Evolutionary conservation across 768 basidiomycete genomes (phyloP).

Genomic region (Suillus weaverae): DNA sequence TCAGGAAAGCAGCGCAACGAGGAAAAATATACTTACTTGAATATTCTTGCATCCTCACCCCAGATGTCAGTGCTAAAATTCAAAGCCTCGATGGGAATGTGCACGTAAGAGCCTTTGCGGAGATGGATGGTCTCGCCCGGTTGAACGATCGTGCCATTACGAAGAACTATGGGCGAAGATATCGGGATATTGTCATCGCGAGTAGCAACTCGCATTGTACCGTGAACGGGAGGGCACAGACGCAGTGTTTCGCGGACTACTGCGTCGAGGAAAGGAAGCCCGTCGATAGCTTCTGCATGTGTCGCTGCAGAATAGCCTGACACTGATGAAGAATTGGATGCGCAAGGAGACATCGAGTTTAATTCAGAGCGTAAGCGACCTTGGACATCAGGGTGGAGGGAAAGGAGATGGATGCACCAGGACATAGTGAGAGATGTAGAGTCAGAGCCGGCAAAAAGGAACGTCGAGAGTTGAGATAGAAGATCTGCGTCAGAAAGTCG

Average conservation of each 20-base stretch:
- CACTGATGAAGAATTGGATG: constrained; percentile 18
- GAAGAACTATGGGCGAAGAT: constrained; percentile 43
- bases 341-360: constrained; percentile 15
- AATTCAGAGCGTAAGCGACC: constrained; percentile 55
- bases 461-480: constrained; percentile 64
- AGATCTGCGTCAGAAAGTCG: constrained; percentile 60
- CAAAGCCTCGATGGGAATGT: constrained; percentile 58
- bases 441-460: constrained; percentile 66
- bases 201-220: constrained; percentile 56
- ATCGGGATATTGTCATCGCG: constrained; percentile 55
- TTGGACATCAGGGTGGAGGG: constrained; percentile 55
- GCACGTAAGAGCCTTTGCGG: constrained; percentile 54
- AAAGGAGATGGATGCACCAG: constrained; percentile 59
- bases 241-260: constrained; percentile 60
- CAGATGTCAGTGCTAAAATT: constrained; percentile 53
- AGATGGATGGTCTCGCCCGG: constrained; percentile 42
- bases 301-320: constrained; percentile 24
- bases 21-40: constrained; percentile 44
- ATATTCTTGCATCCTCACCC: constrained; percentile 52
- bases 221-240: constrained; percentile 55
- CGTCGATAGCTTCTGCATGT: constrained; percentile 32
- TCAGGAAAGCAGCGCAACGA: not conserved
- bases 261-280: constrained; percentile 53
- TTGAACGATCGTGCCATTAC: constrained; percentile 39
- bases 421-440: constrained; percentile 55